Base-by-base conservation (phyloP, 345 rosid species). In the Microcos paniculata region DNA sequence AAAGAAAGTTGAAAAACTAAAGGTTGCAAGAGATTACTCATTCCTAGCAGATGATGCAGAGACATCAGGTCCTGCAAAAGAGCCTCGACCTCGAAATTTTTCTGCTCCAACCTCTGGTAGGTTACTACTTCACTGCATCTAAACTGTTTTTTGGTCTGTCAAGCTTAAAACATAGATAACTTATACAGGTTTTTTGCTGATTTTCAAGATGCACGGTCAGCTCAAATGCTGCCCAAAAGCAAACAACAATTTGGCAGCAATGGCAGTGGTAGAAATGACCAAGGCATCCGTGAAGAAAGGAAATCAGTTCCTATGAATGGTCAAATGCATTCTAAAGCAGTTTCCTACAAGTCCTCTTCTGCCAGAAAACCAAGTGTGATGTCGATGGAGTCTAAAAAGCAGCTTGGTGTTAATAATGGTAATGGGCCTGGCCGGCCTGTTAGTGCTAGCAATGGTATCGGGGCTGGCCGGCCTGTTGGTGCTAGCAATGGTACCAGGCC, bases 11-110 rank as follows among this genome's bases (percentile, higher is more conserved):
- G 90, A 92, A 76, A 83, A 88, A 62, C 86, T 94, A 21, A 96
- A 90, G 84, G 88, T 81, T 64, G 86, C 91, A 6, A 86, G 98
- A 81, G 99, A 96, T 79, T 96, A 96, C 85, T 96, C 99, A 24
- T 96, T 93, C 74, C 85, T 96, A 58, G 84, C 94, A 12, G 95
- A 96, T 69, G 97, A 94, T 75, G 90, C 85, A 9, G 89, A 85
- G 55, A 85, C 84, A 74, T 92, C 98, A 70, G 90, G 85, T 73
- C 79, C 91, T 45, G 69, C 83, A n/a, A 90, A 80, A 81, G 87
- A 81, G n/a, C 78, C 90, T 78, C 75, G 77, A 8, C 62, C 88
- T 38, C 87, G 77, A 65, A 84, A 70, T 75, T 77, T 75, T 67
- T 70, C 85, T 51, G 77, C 73, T 79, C 86, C 84, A 46, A 79